Evolutionary conservation across 257 asterid genomes (phyloP).

Genomic region (Gentiana macrophylla): DNA sequence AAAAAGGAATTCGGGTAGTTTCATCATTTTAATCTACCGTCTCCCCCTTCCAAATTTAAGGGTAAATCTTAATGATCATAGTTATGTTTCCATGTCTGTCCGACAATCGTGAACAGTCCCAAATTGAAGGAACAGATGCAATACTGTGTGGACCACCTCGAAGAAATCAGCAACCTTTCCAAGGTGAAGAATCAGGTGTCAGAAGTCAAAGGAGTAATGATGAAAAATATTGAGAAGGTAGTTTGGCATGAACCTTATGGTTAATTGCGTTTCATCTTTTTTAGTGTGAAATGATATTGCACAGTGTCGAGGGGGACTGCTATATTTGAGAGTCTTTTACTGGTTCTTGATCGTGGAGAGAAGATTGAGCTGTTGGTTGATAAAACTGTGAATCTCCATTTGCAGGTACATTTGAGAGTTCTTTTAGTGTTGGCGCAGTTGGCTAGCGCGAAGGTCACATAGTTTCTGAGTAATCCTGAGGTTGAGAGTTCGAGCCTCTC

Average conservation of each 20-base stretch:
- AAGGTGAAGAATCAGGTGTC: slow-evolving; percentile 95
- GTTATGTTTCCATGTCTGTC: not conserved
- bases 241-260: not conserved
- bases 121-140: slow-evolving; percentile 97
- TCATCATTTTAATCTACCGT: not conserved
- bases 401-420: slow-evolving; percentile 42
- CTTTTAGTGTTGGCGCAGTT: too few species aligned
- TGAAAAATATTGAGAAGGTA: slow-evolving; percentile 96
- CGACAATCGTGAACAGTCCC: slow-evolving; percentile 34
- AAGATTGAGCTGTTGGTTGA: slow-evolving; percentile 88
- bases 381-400: slow-evolving; percentile 82
- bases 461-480: too few species aligned
- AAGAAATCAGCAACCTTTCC: slow-evolving; percentile 76
- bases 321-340: slow-evolving; percentile 11
- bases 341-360: slow-evolving; percentile 98
- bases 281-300: slow-evolving; percentile 1
- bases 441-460: too few species aligned
- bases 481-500: slow-evolving; percentile 6
- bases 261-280: not conserved
- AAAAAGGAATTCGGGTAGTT: slow-evolving; percentile 80
- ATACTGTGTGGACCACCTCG: slow-evolving; percentile 91
- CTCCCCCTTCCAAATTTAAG: not conserved
- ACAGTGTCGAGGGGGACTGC: not conserved
- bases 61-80: not conserved
- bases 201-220: slow-evolving; percentile 98